A percentile compares a stretch with the other conserved stretches of the same genome.
Evolutionary conservation across 2,329 filamentous ascomycete genomes (phyloP).

Genomic region (Sclerotinia spermophila): DNA sequence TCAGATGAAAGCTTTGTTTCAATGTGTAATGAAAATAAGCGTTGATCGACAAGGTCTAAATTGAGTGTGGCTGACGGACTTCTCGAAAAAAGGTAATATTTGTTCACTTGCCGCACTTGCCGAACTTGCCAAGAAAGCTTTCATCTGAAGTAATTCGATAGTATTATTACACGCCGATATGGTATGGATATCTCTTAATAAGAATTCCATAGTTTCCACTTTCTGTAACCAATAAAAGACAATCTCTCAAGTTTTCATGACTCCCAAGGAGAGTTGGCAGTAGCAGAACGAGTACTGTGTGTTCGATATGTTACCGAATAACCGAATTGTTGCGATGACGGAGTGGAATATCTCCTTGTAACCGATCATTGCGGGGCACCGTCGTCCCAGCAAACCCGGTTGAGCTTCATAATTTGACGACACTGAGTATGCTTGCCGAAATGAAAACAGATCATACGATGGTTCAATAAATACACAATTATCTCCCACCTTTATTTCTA

Average conservation of each 20-base stretch:
- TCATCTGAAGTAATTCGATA: not conserved
- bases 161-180: not conserved
- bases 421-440: not conserved
- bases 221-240: not conserved
- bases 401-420: not conserved
- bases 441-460: slow-evolving; percentile 9
- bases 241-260: not conserved
- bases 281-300: not conserved
- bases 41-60: not conserved
- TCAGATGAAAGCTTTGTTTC: not conserved
- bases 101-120: not conserved
- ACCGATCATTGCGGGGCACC: slow-evolving; percentile 11
- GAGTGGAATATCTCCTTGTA: slow-evolving; percentile 10
- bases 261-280: not conserved
- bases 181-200: not conserved
- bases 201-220: not conserved
- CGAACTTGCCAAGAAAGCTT: not conserved
- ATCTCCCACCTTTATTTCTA: not conserved
- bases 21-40: not conserved
- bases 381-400: not conserved
- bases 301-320: slow-evolving; percentile 12
- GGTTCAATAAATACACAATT: slow-evolving; percentile 11
- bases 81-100: not conserved
- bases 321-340: slow-evolving; percentile 15
- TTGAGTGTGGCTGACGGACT: not conserved